Conservation (phyloP, 2,329 filamentous ascomycete species). For the Phymatotrichopsis omnivora region DNA sequence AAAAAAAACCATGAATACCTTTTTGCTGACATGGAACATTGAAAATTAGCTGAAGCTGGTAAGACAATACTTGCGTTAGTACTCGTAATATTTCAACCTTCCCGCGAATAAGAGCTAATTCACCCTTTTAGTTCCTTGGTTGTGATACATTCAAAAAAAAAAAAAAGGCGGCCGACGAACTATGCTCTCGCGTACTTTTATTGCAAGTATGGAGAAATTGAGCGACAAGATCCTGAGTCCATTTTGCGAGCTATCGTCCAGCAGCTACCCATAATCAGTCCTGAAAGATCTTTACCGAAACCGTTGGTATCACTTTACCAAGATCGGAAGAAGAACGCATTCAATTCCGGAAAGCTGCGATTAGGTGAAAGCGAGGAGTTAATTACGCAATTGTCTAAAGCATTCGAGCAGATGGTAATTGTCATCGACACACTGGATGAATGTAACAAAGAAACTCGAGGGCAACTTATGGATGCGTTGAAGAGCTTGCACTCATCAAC, state of each 20-base stretch:
- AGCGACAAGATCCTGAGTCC: conserved; percentile 28
- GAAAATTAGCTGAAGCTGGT: conserved; percentile 30
- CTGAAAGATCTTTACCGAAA: conserved; percentile 10
- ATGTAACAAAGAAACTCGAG: conserved; percentile 2
- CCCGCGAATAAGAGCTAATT: too few species aligned
- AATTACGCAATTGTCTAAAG: conserved; percentile 1
- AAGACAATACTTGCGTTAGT: conserved; percentile 33
- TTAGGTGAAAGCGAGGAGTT: conserved; percentile 3
- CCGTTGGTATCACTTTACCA: conserved; percentile 15
- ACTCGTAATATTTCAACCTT: too few species aligned
- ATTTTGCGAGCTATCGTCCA: conserved; percentile 32
- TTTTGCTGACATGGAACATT: conserved; percentile 27
- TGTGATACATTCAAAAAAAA: conserved; percentile 19
- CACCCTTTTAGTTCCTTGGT: conserved; percentile 2
- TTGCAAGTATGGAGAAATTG: conserved; percentile 31
- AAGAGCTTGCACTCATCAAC: conserved; percentile 2
- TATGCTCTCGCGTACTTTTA: conserved; percentile 35
- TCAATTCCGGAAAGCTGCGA: background rate
- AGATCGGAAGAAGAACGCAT: conserved; percentile 2
- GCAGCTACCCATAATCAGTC: conserved; percentile 19
- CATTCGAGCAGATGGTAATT: conserved; percentile 13
- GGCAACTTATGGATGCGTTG: conserved; percentile 5
- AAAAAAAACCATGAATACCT: conserved; percentile 31
- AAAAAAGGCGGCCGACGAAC: conserved; percentile 19
- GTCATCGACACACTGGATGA: conserved; percentile 20